Evolutionary conservation across 768 basidiomycete genomes (phyloP).

Genomic region (Boletus coccyginus): DNA sequence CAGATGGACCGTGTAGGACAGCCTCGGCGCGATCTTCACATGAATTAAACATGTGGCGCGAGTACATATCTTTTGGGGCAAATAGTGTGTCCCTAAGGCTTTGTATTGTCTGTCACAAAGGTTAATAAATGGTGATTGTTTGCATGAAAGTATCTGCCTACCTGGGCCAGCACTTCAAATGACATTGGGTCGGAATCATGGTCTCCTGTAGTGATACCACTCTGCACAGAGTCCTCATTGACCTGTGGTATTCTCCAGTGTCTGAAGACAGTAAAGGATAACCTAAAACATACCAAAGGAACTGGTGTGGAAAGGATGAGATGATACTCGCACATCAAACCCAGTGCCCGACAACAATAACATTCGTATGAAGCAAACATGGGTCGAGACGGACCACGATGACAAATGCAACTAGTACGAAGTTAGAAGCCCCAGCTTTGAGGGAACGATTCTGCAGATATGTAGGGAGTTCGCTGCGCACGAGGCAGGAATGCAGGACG

Average conservation of each 20-base stretch:
- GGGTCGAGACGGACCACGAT: background rate
- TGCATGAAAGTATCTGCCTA: background rate
- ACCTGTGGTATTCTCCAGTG: background rate
- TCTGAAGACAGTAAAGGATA: background rate
- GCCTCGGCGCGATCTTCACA: too few relatives aligned
- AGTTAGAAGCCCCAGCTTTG: background rate
- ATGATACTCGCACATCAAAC: background rate
- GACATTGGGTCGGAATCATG: too few relatives aligned
- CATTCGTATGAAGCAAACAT: background rate
- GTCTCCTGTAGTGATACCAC: too few relatives aligned
- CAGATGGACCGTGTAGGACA: too few relatives aligned
- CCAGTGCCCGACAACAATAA: background rate
- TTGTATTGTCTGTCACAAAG: background rate
- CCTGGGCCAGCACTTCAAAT: too few relatives aligned
- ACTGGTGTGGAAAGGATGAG: background rate
- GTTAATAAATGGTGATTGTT: background rate
- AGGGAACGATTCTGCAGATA: too few relatives aligned
- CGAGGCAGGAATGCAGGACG: too few relatives aligned
- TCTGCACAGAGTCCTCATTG: background rate
- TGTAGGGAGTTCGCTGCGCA: too few relatives aligned
- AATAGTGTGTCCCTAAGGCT: too few relatives aligned
- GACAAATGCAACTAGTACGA: too few relatives aligned
- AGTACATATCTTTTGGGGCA: too few relatives aligned
- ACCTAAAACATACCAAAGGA: background rate
- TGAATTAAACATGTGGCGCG: too few relatives aligned